Percentiles rank a stretch among this genome's conserved stretches.
phyloP scores from a whole-genome alignment of 148 eudicot species.

The Limonium bicolor region DNA sequence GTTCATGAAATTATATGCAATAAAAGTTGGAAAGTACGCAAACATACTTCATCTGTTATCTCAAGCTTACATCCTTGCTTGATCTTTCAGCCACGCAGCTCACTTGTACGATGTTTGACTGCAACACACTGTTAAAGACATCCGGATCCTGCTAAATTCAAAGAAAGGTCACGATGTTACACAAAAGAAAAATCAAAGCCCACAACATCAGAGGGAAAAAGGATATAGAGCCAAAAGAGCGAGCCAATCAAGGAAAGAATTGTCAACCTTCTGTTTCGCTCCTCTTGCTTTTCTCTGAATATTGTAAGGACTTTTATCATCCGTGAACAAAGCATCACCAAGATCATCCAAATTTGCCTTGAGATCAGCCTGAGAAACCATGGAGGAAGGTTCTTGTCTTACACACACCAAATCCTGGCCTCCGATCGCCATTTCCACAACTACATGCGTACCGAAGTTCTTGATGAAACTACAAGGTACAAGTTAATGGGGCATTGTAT shows the following conservation, averaged over 20 bases:
- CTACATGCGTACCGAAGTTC: slow-evolving; percentile 80
- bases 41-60: too few species aligned
- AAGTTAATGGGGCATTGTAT: too few species aligned
- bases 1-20: too few species aligned
- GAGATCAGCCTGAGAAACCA: slow-evolving; percentile 53
- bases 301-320: slow-evolving; percentile 38
- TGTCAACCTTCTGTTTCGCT: slow-evolving; percentile 39
- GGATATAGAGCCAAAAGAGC: not conserved
- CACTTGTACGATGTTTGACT: slow-evolving; percentile 59
- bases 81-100: slow-evolving; percentile 76
- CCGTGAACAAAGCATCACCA: slow-evolving; percentile 82
- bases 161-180: too few species aligned
- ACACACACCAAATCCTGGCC: slow-evolving; percentile 91
- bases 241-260: too few species aligned
- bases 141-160: slow-evolving; percentile 62
- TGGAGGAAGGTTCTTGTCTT: slow-evolving; percentile 63
- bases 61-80: slow-evolving; percentile 83
- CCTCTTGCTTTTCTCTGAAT: slow-evolving; percentile 45
- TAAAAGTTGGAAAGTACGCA: too few species aligned
- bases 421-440: slow-evolving; percentile 85
- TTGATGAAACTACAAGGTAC: slow-evolving; percentile 62
- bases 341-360: slow-evolving; percentile 79
- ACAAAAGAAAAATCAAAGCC: too few species aligned
- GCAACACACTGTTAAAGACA: slow-evolving; percentile 73
- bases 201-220: too few species aligned